phyloP scores from a whole-genome alignment of 352 stramenopile species.

The Phytophthora colocasiae region DNA sequence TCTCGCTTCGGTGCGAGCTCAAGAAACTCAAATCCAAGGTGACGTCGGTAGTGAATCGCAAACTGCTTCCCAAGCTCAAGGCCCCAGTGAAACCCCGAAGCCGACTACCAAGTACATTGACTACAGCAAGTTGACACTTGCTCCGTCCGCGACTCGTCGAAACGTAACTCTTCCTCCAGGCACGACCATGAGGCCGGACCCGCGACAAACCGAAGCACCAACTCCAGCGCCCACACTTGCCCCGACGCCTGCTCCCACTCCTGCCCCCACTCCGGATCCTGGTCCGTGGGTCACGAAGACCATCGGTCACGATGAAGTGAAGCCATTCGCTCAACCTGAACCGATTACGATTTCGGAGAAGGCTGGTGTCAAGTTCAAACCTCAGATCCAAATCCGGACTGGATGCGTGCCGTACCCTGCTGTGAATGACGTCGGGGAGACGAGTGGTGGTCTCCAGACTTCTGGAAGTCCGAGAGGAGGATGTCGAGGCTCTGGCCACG shows the following conservation, averaged over 20 bases:
- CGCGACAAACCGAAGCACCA: not conserved
- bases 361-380: constrained; percentile 16
- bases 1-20: constrained; percentile 7
- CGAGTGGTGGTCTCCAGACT: constrained; percentile 1
- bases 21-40: not conserved
- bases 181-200: not conserved
- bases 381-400: constrained; percentile 8
- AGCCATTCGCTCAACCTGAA: constrained; percentile 5
- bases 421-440: constrained; percentile 3
- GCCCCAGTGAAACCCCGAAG: not conserved
- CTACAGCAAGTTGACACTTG: constrained; percentile 6
- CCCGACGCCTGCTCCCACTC: not conserved
- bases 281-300: constrained; percentile 6
- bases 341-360: constrained; percentile 10
- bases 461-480: not conserved
- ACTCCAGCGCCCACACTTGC: not conserved
- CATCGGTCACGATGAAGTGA: constrained; percentile 1
- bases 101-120: constrained; percentile 10
- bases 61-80: not conserved
- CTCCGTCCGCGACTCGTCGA: not conserved
- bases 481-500: constrained; percentile 8
- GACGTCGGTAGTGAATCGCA: not conserved
- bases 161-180: not conserved
- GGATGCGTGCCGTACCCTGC: constrained; percentile 5
- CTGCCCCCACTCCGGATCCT: constrained; percentile 3